These are phyloP conservation scores for Aschersonia sp. DNA, from an alignment of 2,329 filamentous ascomycete species.

Conservation along the genomic window DNA sequence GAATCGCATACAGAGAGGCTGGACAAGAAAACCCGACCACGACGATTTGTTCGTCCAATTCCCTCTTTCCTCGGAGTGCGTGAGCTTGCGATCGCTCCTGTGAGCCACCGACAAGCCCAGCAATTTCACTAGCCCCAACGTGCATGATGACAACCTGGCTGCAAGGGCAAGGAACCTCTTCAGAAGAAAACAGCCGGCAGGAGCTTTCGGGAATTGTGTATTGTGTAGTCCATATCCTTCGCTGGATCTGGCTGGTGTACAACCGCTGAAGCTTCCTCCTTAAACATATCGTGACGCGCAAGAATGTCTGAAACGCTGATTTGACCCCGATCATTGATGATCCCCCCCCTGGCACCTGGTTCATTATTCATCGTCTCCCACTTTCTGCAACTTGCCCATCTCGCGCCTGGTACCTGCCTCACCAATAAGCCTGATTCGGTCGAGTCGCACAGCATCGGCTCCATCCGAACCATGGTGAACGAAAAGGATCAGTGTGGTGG, in stretches of 20 bases:
- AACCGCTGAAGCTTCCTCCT: neutral
- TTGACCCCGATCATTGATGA: neutral
- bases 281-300: too few relatives aligned
- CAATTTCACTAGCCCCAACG: neutral
- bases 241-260: neutral
- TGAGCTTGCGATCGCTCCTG: neutral
- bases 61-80: neutral
- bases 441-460: conserved; percentile 72
- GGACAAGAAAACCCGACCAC: conserved; percentile 3
- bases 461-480: conserved; percentile 75
- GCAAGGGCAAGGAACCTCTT: too few relatives aligned
- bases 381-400: conserved; percentile 90
- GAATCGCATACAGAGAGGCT: conserved; percentile 12
- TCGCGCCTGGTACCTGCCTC: conserved; percentile 85
- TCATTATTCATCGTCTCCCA: conserved; percentile 55
- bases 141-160: neutral
- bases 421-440: conserved; percentile 67
- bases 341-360: neutral
- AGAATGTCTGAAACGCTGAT: too few relatives aligned
- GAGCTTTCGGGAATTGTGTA: neutral
- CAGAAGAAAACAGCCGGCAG: neutral
- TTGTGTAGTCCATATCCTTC: neutral
- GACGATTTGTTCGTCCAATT: neutral
- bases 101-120: neutral
- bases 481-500: conserved; percentile 75